Percentiles rank a stretch among this genome's conserved stretches.
Evolutionary conservation across 1,139 yeast genomes (phyloP).

Genomic region (Geotrichum klebahnii): DNA sequence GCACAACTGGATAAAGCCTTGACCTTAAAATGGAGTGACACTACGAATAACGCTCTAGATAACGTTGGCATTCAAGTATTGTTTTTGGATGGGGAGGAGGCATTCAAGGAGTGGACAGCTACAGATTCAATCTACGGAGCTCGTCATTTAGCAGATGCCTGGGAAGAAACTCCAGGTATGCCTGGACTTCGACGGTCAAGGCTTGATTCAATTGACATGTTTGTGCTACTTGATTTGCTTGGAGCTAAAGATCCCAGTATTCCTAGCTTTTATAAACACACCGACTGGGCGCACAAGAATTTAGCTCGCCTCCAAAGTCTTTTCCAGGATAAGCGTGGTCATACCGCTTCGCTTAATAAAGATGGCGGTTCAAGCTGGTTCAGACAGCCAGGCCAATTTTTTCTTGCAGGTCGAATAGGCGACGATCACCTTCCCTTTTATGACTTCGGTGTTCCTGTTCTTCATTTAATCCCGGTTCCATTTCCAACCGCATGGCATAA

Average conservation of each 20-base stretch:
- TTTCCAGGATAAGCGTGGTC: constrained; percentile 15
- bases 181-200: constrained; percentile 24
- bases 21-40: constrained; percentile 31
- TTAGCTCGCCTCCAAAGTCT: constrained; percentile 35
- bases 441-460: constrained; percentile 45
- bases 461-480: constrained; percentile 50
- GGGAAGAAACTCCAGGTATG: constrained; percentile 33
- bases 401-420: constrained; percentile 35
- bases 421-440: constrained; percentile 57
- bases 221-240: constrained; percentile 50
- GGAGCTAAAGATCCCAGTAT: constrained; percentile 44
- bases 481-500: constrained; percentile 56
- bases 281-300: constrained; percentile 42
- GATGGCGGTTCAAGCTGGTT: constrained; percentile 15
- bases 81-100: constrained; percentile 61
- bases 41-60: neutral
- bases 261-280: constrained; percentile 45
- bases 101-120: constrained; percentile 48
- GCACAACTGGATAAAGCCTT: constrained; percentile 36
- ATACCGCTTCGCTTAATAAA: neutral
- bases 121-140: constrained; percentile 56
- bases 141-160: constrained; percentile 45
- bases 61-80: constrained; percentile 46
- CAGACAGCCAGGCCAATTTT: constrained; percentile 28
- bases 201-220: constrained; percentile 40